Conservation (phyloP, 352 stramenopile species). For the Achlya hypogyna region DNA sequence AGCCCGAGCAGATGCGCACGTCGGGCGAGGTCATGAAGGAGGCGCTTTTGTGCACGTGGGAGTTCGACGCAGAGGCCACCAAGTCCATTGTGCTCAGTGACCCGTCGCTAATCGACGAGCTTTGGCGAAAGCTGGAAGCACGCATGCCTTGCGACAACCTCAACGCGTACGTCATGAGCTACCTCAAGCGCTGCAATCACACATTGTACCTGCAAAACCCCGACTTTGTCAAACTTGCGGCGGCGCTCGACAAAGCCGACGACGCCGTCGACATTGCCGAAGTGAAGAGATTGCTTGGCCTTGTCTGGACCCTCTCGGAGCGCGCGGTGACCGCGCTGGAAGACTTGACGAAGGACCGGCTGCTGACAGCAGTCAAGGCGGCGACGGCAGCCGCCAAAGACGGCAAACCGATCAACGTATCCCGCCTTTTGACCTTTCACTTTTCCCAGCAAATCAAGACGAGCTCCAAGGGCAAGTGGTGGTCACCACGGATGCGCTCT, state of each 20-base stretch:
- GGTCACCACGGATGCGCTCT: constrained; percentile 2
- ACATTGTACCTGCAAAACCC: constrained; percentile 2
- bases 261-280: background rate
- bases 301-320: background rate
- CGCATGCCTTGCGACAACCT: constrained; percentile 16
- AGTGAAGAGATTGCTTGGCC: background rate
- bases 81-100: constrained; percentile 71
- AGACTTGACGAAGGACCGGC: background rate
- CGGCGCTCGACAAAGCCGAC: background rate
- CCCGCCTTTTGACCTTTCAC: background rate
- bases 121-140: constrained; percentile 70
- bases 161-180: constrained; percentile 17
- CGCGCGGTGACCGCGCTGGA: background rate
- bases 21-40: constrained; percentile 43
- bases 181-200: constrained; percentile 15
- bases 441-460: background rate
- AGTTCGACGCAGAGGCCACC: constrained; percentile 55
- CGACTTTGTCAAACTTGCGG: background rate
- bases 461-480: constrained; percentile 5
- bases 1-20: constrained; percentile 12
- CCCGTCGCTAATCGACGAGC: constrained; percentile 61
- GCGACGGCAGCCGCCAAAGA: background rate
- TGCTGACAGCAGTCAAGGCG: background rate
- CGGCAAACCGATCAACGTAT: background rate
- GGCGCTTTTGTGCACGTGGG: constrained; percentile 77